phyloP scores from a whole-genome alignment of 2,329 filamentous ascomycete species.

The Venturia oleaginea region DNA sequence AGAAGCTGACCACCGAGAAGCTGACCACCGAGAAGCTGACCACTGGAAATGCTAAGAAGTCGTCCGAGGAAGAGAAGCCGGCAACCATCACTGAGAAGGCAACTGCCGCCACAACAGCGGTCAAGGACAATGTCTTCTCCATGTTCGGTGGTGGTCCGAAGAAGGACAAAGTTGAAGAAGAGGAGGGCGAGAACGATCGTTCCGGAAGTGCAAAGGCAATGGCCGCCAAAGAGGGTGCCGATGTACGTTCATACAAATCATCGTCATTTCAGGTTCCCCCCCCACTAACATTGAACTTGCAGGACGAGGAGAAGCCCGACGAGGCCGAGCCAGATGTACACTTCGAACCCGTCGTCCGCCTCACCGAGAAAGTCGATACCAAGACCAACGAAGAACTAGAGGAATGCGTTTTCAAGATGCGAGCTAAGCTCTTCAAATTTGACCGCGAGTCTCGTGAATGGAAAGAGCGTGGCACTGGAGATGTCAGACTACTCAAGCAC shows the following conservation, averaged over 20 bases:
- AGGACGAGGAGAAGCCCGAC: slow-evolving; percentile 60
- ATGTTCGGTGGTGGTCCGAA: slow-evolving; percentile 98
- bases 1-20: slow-evolving; percentile 34
- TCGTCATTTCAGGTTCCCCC: background rate
- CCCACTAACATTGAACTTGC: slow-evolving; percentile 16
- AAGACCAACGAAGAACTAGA: slow-evolving; percentile 98
- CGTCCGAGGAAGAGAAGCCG: slow-evolving; percentile 41
- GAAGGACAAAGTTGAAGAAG: slow-evolving; percentile 89
- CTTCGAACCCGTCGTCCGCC: slow-evolving; percentile 91
- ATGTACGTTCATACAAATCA: slow-evolving; percentile 36
- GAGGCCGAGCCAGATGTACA: slow-evolving; percentile 90
- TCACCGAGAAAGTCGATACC: slow-evolving; percentile 93
- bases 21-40: slow-evolving; percentile 38
- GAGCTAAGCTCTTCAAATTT: slow-evolving; percentile 98
- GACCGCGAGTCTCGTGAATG: slow-evolving; percentile 86
- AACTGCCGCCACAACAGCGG: slow-evolving; percentile 24
- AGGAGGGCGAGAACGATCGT: slow-evolving; percentile 67
- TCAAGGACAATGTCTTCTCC: slow-evolving; percentile 66
- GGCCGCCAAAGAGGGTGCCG: slow-evolving; percentile 64
- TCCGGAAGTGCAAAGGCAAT: slow-evolving; percentile 64
- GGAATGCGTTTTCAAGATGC: slow-evolving; percentile 98
- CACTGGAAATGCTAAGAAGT: slow-evolving; percentile 26
- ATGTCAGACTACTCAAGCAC: slow-evolving; percentile 95
- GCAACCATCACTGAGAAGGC: slow-evolving; percentile 18
- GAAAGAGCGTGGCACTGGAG: slow-evolving; percentile 98